Conservation (phyloP, 73 alveolate genomes). For the Tetrahymena thermophila region DNA sequence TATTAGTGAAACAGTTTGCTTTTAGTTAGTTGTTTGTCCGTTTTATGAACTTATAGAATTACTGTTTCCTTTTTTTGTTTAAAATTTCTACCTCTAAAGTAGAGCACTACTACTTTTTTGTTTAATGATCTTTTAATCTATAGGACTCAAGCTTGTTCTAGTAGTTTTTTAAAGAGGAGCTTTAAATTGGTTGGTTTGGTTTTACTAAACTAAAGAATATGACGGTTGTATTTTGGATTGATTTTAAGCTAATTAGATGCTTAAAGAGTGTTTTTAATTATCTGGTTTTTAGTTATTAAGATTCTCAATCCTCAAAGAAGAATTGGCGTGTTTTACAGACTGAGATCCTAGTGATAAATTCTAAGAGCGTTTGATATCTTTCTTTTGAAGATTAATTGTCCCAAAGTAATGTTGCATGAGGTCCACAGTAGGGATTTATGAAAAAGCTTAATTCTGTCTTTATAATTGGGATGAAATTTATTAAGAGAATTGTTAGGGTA, state of each 20-base stretch:
- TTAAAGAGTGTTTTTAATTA: neutral
- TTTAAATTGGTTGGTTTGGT: neutral
- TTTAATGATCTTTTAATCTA: neutral
- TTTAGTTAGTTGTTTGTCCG: neutral
- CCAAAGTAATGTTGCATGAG: neutral
- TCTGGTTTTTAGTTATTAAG: neutral
- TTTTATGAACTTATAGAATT: neutral
- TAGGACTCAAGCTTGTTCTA: neutral
- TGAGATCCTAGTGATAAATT: neutral
- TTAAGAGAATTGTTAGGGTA: neutral
- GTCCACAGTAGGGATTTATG: neutral
- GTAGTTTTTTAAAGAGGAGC: neutral
- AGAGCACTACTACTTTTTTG: neutral
- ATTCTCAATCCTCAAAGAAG: neutral
- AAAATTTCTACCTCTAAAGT: neutral
- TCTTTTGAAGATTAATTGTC: neutral
- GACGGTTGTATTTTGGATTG: neutral
- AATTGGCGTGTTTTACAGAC: neutral
- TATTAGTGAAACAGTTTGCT: neutral
- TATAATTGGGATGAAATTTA: neutral
- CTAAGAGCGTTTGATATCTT: neutral
- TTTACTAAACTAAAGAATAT: neutral
- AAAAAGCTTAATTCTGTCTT: neutral
- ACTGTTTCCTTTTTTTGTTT: neutral
- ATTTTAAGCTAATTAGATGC: neutral